Evolutionary conservation across 2,329 filamentous ascomycete genomes (phyloP).

Genomic region (Sarocladium oryzae): DNA sequence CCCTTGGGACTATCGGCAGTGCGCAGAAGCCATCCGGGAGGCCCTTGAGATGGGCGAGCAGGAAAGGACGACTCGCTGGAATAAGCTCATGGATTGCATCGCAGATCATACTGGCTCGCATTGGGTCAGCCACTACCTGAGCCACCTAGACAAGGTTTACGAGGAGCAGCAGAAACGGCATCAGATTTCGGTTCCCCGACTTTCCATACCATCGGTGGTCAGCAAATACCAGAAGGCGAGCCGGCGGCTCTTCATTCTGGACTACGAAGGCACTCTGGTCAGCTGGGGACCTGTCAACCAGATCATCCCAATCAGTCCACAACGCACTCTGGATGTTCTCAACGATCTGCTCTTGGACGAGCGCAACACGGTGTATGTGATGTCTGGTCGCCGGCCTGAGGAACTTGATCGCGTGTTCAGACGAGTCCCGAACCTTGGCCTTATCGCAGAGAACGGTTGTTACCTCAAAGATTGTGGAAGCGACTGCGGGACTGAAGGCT

Average conservation of each 20-base stretch:
- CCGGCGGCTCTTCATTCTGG: constrained; percentile 77
- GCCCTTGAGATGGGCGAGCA: constrained; percentile 73
- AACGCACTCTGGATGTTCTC: constrained; percentile 75
- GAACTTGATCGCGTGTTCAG: constrained; percentile 84
- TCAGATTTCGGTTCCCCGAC: constrained; percentile 77
- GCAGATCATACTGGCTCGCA: constrained; percentile 75
- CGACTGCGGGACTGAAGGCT: constrained; percentile 59
- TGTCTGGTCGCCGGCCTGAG: constrained; percentile 82
- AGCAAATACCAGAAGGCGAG: constrained; percentile 60
- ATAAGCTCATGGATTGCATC: constrained; percentile 65
- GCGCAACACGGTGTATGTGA: constrained; percentile 83
- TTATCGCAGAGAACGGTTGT: constrained; percentile 93
- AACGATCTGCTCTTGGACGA: constrained; percentile 76
- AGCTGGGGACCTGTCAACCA: constrained; percentile 79
- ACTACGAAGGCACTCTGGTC: constrained; percentile 89
- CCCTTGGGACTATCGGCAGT: constrained; percentile 89
- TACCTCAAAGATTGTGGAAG: constrained; percentile 74
- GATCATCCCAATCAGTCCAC: constrained; percentile 77
- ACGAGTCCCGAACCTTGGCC: constrained; percentile 72
- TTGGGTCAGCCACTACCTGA: constrained; percentile 75
- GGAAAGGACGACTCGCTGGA: constrained; percentile 71
- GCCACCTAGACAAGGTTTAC: constrained; percentile 67
- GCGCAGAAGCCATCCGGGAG: constrained; percentile 75
- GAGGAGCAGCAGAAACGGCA: constrained; percentile 80
- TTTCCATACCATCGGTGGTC: constrained; percentile 61